Evolutionary conservation across 495 filamentous ascomycete genomes (phyloP).

Genomic region (Penicillium antarcticum): DNA sequence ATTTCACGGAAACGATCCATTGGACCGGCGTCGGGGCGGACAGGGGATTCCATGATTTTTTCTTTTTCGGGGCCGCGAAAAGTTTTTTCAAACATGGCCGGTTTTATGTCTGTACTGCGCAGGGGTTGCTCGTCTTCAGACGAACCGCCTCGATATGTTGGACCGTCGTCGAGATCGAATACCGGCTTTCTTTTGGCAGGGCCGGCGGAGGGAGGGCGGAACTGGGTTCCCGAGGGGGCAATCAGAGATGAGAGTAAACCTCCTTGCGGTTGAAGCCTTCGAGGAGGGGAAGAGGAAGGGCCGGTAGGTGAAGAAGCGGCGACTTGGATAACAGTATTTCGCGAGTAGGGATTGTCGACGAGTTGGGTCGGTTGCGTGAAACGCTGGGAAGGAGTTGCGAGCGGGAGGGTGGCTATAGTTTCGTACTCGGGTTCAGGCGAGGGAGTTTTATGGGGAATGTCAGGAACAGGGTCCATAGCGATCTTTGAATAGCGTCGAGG

Average conservation of each 20-base stretch:
- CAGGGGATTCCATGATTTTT: slow-evolving; percentile 37
- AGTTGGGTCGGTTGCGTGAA: slow-evolving; percentile 74
- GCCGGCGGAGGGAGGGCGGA: slow-evolving; percentile 50
- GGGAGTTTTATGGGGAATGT: slow-evolving; percentile 46
- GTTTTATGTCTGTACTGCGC: slow-evolving; percentile 64
- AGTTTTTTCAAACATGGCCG: slow-evolving; percentile 55
- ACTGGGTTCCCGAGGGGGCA: slow-evolving; percentile 76
- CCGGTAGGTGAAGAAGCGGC: slow-evolving; percentile 75
- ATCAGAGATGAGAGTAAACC: slow-evolving; percentile 57
- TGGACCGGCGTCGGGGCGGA: slow-evolving; percentile 16
- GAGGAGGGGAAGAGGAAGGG: slow-evolving; percentile 45
- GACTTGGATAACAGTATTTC: slow-evolving; percentile 67
- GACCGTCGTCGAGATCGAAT: slow-evolving; percentile 54
- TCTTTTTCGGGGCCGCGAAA: slow-evolving; percentile 37
- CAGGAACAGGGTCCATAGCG: slow-evolving; percentile 33
- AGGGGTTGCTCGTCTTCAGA: slow-evolving; percentile 53
- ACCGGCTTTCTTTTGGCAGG: slow-evolving; percentile 36
- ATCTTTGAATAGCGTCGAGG: slow-evolving; percentile 26
- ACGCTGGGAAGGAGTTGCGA: slow-evolving; percentile 40
- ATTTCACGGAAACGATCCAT: slow-evolving; percentile 48
- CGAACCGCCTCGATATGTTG: slow-evolving; percentile 53
- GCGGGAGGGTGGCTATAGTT: slow-evolving; percentile 59
- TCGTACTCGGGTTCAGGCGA: slow-evolving; percentile 48
- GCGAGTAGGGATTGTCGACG: slow-evolving; percentile 36
- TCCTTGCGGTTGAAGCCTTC: slow-evolving; percentile 19